Evolutionary conservation across 179 eudicot species (phyloP).

Genomic region (Beta macrorhiza): DNA sequence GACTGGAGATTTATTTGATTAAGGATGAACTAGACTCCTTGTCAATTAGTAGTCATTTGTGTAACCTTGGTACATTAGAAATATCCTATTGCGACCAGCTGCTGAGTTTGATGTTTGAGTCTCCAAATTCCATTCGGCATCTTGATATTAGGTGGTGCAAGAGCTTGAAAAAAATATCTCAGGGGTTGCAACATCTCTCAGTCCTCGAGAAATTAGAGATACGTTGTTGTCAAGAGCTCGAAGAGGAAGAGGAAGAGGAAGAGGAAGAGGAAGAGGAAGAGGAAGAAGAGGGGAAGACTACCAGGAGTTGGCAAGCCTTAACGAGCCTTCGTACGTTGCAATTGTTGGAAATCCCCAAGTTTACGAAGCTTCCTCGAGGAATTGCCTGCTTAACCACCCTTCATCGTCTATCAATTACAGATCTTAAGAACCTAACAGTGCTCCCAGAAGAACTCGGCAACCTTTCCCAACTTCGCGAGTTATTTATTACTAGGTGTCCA

Average conservation of each 20-base stretch:
- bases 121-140: background rate
- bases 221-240: background rate
- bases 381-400: background rate
- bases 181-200: background rate
- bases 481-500: background rate
- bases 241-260: background rate
- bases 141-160: background rate
- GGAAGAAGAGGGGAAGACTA: background rate
- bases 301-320: background rate
- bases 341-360: background rate
- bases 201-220: background rate
- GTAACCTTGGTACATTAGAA: background rate
- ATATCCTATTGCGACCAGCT: background rate
- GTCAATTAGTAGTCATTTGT: background rate
- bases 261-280: background rate
- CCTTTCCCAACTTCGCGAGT: conserved; percentile 2
- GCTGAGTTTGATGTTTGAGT: background rate
- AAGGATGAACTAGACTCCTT: background rate
- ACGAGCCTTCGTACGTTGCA: background rate
- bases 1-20: background rate
- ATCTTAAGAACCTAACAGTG: background rate
- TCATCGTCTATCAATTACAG: background rate
- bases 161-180: background rate
- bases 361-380: background rate
- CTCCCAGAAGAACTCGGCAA: conserved; percentile 6